A percentile compares a stretch with the other conserved stretches of the same genome.
Conservation (phyloP, 1,139 yeast genomes). For the Saccharomyces hybrid region DNA sequence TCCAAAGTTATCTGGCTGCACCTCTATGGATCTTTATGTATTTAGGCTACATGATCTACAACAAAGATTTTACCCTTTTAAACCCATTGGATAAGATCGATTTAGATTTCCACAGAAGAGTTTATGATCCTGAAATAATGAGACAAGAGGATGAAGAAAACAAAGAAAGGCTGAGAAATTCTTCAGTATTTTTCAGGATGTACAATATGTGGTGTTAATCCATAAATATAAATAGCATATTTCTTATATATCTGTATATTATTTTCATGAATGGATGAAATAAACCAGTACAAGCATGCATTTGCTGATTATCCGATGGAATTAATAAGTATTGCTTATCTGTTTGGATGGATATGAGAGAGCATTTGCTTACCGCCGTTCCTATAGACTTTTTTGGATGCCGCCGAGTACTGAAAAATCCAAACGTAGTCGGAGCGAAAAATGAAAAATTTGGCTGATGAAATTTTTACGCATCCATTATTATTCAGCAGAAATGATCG, state of each 20-base stretch:
- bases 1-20: conserved; percentile 47
- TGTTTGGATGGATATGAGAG: too few species aligned
- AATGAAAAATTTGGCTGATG: background rate
- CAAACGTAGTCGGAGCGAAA: background rate
- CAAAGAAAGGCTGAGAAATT: conserved; percentile 33
- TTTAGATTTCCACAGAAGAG: conserved; percentile 48
- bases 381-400: background rate
- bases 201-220: conserved; percentile 44
- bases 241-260: background rate
- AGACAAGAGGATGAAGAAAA: conserved; percentile 47
- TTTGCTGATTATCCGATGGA: too few species aligned
- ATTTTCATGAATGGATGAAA: background rate
- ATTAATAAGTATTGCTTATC: too few species aligned
- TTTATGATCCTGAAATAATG: conserved; percentile 45
- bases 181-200: conserved; percentile 34
- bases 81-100: conserved; percentile 44
- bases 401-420: background rate
- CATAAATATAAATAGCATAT: background rate
- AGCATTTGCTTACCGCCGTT: background rate
- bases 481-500: background rate
- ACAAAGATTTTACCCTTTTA: conserved; percentile 39
- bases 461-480: background rate
- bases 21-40: conserved; percentile 45
- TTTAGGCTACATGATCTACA: conserved; percentile 44
- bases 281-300: background rate